phyloP scores from a whole-genome alignment of 2,329 filamentous ascomycete genomes.

The Aspergillus pseudoviridinutans region DNA sequence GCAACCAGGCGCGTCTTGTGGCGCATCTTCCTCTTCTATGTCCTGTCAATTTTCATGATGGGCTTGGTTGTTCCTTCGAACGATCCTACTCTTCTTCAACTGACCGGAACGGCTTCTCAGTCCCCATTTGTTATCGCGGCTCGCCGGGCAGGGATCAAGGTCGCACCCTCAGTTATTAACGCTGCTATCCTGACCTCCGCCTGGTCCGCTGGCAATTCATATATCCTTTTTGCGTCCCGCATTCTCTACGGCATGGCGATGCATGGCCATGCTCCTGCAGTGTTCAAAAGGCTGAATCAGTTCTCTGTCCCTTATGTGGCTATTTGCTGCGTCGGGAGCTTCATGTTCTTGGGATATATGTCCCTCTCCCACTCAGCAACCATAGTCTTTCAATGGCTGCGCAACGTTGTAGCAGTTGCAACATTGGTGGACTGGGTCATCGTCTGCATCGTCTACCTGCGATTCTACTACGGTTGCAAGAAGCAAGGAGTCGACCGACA shows the following conservation, averaged over 20 bases:
- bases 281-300: slow-evolving; percentile 36
- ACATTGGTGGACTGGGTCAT: slow-evolving; percentile 55
- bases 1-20: slow-evolving; percentile 52
- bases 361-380: slow-evolving; percentile 55
- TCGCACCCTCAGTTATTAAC: slow-evolving; percentile 38
- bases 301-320: slow-evolving; percentile 55
- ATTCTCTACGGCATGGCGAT: slow-evolving; percentile 37
- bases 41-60: slow-evolving; percentile 54
- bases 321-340: slow-evolving; percentile 48
- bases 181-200: slow-evolving; percentile 37
- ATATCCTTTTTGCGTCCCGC: slow-evolving; percentile 34
- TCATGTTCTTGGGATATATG: slow-evolving; percentile 61
- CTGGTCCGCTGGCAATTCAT: slow-evolving; percentile 42
- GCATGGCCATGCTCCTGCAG: slow-evolving; percentile 34
- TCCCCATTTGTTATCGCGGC: slow-evolving; percentile 55
- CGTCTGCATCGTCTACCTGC: slow-evolving; percentile 52
- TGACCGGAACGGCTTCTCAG: slow-evolving; percentile 36
- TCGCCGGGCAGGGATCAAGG: slow-evolving; percentile 41
- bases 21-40: slow-evolving; percentile 55
- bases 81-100: slow-evolving; percentile 43
- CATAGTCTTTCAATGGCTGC: slow-evolving; percentile 62
- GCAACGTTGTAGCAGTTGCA: slow-evolving; percentile 52
- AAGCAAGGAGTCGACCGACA: slow-evolving; percentile 34
- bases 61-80: slow-evolving; percentile 46
- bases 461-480: slow-evolving; percentile 46